Conservation (phyloP, 306 rosid species). For the Fragaria ananassa region DNA sequence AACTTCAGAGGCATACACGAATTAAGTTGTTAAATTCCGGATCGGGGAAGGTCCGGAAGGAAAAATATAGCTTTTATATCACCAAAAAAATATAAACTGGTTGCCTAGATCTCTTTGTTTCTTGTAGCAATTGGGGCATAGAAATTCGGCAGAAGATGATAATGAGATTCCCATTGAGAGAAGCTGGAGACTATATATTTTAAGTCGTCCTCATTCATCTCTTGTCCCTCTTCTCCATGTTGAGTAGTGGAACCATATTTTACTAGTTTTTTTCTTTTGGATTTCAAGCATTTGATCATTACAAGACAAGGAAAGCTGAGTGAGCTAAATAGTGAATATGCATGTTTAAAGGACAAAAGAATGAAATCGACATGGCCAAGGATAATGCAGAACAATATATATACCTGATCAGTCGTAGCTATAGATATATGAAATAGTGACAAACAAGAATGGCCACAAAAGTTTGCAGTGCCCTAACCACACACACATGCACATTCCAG, state of each 20-base stretch:
- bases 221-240: not conserved
- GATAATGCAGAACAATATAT: not conserved
- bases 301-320: not conserved
- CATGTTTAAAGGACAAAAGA: not conserved
- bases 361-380: not conserved
- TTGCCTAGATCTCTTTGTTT: not conserved
- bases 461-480: constrained; percentile 13
- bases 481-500: not conserved
- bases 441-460: not conserved
- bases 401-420: not conserved
- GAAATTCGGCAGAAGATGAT: not conserved
- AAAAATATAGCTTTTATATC: too few species aligned
- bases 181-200: not conserved
- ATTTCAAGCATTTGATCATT: not conserved
- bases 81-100: not conserved
- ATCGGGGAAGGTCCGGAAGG: too few species aligned
- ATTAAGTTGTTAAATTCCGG: too few species aligned
- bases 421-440: not conserved
- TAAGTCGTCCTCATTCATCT: not conserved
- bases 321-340: not conserved
- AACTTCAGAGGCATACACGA: too few species aligned
- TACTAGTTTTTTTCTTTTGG: not conserved
- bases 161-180: not conserved
- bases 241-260: not conserved
- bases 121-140: not conserved